Evolutionary conservation across 495 filamentous ascomycete species (phyloP).

Genomic region (Penicillium canescens): DNA sequence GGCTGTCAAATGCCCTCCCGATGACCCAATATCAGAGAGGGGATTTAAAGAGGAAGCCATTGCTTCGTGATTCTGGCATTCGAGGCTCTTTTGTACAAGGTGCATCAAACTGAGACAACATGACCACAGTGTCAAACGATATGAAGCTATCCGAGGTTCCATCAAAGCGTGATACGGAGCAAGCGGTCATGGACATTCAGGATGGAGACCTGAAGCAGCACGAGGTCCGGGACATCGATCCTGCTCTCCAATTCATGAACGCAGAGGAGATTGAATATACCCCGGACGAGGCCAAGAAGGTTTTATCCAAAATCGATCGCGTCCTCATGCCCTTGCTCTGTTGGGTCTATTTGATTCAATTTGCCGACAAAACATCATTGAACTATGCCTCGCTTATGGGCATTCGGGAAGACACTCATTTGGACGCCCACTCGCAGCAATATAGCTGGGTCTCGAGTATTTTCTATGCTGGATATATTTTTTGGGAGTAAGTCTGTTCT

Average conservation of each 20-base stretch:
- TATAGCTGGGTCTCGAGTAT: constrained; percentile 42
- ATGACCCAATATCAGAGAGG: constrained; percentile 5
- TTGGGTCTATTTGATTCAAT: constrained; percentile 31
- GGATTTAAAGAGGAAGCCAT: constrained; percentile 9
- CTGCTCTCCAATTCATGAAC: constrained; percentile 13
- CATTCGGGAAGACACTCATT: constrained; percentile 23
- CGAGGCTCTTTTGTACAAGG: background rate
- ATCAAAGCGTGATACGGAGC: constrained; percentile 7
- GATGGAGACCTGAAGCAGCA: constrained; percentile 8
- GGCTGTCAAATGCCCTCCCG: background rate
- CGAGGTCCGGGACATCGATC: constrained; percentile 5
- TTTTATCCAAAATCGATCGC: constrained; percentile 43
- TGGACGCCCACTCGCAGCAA: constrained; percentile 25
- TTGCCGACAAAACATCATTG: constrained; percentile 49
- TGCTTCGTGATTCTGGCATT: background rate
- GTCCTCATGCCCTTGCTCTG: constrained; percentile 41
- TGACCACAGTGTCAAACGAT: background rate
- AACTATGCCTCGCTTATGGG: constrained; percentile 47
- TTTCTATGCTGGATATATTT: constrained; percentile 40
- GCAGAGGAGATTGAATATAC: constrained; percentile 12
- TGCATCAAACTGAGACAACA: constrained; percentile 1
- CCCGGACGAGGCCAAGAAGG: constrained; percentile 9
- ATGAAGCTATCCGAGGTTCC: constrained; percentile 7
- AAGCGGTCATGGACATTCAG: constrained; percentile 4
- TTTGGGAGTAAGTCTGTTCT: constrained; percentile 1